Evolutionary conservation across 495 filamentous ascomycete genomes (phyloP), one percentile per base, ranked within the genome.

Genomic region (Margaritispora aquatica): DNA sequence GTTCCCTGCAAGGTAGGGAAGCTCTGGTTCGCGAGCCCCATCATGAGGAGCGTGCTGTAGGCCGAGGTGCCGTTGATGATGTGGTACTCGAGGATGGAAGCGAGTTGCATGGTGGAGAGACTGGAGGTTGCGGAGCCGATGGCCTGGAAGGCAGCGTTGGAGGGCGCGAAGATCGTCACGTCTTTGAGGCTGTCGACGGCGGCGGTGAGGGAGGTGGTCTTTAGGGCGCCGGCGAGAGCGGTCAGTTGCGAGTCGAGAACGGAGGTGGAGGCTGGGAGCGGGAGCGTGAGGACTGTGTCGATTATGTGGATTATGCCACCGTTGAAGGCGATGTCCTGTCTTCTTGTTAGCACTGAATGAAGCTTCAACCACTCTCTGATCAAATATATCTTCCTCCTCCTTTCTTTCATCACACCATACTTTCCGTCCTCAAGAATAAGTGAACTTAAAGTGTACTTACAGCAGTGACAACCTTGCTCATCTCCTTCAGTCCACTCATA

Each of bases 261-360:
- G 11, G 81, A 81, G 19, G 67, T 68, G 20, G 74, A 69, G 31
- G 83, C 61, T 56, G 76, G 75, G 29, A 66, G 48, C 0, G 87
- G 87, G 27, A 88, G 63, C 9, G 72, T 71, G 20, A 88, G 75
- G 34, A 84, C 70, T 5, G 57, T 67, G 67, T 89, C 79, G 63
- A 90, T 80, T 50, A 89, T 71, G 66, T 90, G 86, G 29, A 88
- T 71, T 1, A 84, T 76, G 49, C 87, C 87, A 17, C 82, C 79
- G 23, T 74, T 76, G 70, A 87, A 89, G 60, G 76, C 76, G 51
- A 84, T 62, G 66, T 89, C 58, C 38, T 44, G 38, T 44, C 2
- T 48, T 57, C 17, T n/a, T n/a, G 22, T 24, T 13, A 34, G 29
- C 29, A 13, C 29, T n/a, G n/a, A n/a, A n/a, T n/a, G n/a, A n/a